Base-by-base conservation (phyloP, 2,329 filamentous ascomycete genomes). In the Arthrobotrys entomopaga region DNA sequence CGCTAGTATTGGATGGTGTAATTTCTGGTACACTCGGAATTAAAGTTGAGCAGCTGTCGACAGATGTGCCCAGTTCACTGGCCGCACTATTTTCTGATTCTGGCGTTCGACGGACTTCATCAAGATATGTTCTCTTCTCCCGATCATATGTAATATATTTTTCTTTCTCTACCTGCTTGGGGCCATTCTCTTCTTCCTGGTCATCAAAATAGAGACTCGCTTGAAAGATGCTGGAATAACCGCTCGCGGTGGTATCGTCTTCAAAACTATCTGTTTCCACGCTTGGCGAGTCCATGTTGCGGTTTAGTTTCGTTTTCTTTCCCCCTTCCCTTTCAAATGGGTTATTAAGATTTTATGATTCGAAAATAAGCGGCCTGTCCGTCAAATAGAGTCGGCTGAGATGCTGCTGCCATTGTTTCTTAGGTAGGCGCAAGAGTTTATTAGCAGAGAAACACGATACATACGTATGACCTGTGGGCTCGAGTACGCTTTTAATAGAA, bases 181-280 rank as follows among this genome's bases (percentile, higher is more conserved):
- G n/a, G n/a, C 2, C 16, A n/a, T n/a, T 22, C 19, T 8, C 24
- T 20, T 24, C 43, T 43, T 46, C 64, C 16, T 73, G 54, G 22
- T 73, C 69, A 22, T 34, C 29, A 15, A 61, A 43, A 24, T 61
- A 63, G 15, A 61, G 34, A 26, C 29, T 63, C 29, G 69, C 69
- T n/a, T 54, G 69, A 20, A 73, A 73, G 8, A 73, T 73, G 50
- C 69, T 73, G 15, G 69, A 73, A n/a, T 73, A 54, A 20, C 69
- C 53, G 22, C 61, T 65, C 29, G 29, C 29, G 29, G 6, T 34
- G 20, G 49, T 56, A 8, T 73, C 69, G 15, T 73, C 69, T 26
- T 73, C 69, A 19, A 61, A 73, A 42, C 54, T 66, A 19, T 73
- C 69, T 19, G 56, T 19, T 15, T 73, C 48, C 26, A 26, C 4